Evolutionary conservation across 2,329 filamentous ascomycete species (phyloP), one percentile per base, ranked within the genome.

Genomic region (Calycina marina): DNA sequence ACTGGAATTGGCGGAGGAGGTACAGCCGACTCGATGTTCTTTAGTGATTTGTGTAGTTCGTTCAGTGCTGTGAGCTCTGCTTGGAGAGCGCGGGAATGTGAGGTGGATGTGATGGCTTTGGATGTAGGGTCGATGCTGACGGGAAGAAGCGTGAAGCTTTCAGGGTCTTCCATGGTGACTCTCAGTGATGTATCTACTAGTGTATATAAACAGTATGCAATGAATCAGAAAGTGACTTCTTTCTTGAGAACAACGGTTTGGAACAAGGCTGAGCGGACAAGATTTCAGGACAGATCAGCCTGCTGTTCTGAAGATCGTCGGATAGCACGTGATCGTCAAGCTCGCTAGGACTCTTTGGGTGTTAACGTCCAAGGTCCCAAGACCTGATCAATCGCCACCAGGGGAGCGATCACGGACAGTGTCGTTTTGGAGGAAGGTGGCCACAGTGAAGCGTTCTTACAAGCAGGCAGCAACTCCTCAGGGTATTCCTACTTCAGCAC

Each of bases 1-100:
- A 94, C 77, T 38, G 86, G 86, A 25, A 93, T 69, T 0, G 90
- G 90, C 0, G 88, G 80, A 4, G 86, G 85, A 0, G 88, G 88
- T 37, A 71, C 67, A 4, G 77, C 71, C 17, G 62, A 56, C 27
- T 72, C 66, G 45, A 84, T 69, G 34, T 58, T 57, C 46, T 90
- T 63, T 39, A 96, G 70, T 26, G 69, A 57, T 45, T 74, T 73
- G 71, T 93, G 82, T 31, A 94, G 72, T 31, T 57, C 52, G 65
- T 93, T 94, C 39, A 96, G 73, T 25, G 73, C 62, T 18, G 67
- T 59, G 44, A 94, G 73, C 54, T 84, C 77, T 44, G 65, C 55
- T 32, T 63, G 60, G 18, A 84, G 65, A 8, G 65, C 56, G 38
- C 62, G 59, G 29, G 63, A 60, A 41, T 60, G 48, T 14, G 57